phyloP scores from a whole-genome alignment of 768 basidiomycete species.

The Porphyrellus cyaneotinctus region DNA sequence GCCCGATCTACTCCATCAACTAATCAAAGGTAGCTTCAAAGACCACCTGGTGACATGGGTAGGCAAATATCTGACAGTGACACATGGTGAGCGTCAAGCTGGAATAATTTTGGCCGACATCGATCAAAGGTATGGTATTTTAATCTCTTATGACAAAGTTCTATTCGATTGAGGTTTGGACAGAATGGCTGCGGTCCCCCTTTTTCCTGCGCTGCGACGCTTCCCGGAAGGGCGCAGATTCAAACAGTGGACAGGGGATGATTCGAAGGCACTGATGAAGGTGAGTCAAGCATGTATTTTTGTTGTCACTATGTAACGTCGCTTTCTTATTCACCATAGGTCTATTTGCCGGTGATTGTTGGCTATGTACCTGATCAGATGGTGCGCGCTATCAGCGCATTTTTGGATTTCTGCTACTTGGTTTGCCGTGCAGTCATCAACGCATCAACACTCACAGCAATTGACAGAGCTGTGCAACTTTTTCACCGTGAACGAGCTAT shows the following conservation, averaged over 20 bases:
- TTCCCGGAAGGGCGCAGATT: background rate
- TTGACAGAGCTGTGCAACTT: background rate
- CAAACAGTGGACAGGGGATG: background rate
- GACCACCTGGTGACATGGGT: background rate
- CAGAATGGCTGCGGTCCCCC: background rate
- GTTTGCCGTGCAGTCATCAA: background rate
- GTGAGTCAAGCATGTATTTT: background rate
- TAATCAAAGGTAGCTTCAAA: background rate
- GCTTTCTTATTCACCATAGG: too few relatives aligned
- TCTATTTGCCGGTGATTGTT: background rate
- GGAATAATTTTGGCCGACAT: background rate
- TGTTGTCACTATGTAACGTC: too few relatives aligned
- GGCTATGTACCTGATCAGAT: background rate
- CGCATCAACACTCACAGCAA: background rate
- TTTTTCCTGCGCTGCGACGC: background rate
- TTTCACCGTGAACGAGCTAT: background rate
- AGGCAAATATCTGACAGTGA: background rate
- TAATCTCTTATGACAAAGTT: too few relatives aligned
- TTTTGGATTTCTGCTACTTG: background rate
- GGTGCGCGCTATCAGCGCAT: background rate
- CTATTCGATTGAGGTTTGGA: too few relatives aligned
- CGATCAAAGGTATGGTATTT: background rate
- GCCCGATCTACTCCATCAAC: background rate
- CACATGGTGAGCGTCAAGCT: background rate
- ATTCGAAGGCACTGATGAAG: constrained; percentile 8